These are phyloP conservation scores for Fusarium sp. DNA, from an alignment of 2,329 filamentous ascomycete species.

Conservation along the genomic window DNA sequence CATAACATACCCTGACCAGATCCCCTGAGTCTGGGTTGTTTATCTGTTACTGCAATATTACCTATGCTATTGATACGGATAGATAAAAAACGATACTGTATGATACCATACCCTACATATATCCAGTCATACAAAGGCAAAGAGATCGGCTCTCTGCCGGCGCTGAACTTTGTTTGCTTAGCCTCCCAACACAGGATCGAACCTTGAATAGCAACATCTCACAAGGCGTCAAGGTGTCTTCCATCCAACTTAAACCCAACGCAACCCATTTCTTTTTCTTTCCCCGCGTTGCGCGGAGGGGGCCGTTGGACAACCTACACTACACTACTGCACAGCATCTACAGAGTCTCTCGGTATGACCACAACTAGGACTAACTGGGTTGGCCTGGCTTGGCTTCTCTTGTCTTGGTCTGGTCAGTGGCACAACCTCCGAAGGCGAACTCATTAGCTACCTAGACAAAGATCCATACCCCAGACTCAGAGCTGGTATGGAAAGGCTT, in stretches of 20 bases:
- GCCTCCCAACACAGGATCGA: conserved; percentile 34
- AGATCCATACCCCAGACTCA: not conserved
- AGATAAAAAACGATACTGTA: conserved; percentile 2
- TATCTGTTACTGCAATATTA: conserved; percentile 10
- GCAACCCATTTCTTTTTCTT: not conserved
- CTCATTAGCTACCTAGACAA: not conserved
- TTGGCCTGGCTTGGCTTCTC: not conserved
- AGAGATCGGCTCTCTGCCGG: conserved; percentile 28
- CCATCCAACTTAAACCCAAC: conserved; percentile 4
- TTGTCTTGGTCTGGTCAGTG: conserved; percentile 8
- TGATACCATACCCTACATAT: not conserved
- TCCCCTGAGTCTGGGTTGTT: conserved; percentile 15
- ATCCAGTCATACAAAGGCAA: conserved; percentile 5
- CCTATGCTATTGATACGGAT: conserved; percentile 10
- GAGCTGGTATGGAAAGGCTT: conserved; percentile 23
- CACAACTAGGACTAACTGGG: not conserved
- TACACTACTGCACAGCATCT: not conserved
- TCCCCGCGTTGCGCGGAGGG: conserved; percentile 28
- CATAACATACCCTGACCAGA: not conserved
- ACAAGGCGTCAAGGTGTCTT: conserved; percentile 16
- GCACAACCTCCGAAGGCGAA: conserved; percentile 14
- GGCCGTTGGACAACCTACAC: conserved; percentile 22
- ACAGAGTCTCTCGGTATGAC: not conserved
- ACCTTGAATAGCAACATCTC: conserved; percentile 35
- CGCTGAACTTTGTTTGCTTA: conserved; percentile 43